Evolutionary conservation across 345 rosid genomes (phyloP), one percentile per base, ranked within the genome.

Genomic region (Cardamine resedifolia): DNA sequence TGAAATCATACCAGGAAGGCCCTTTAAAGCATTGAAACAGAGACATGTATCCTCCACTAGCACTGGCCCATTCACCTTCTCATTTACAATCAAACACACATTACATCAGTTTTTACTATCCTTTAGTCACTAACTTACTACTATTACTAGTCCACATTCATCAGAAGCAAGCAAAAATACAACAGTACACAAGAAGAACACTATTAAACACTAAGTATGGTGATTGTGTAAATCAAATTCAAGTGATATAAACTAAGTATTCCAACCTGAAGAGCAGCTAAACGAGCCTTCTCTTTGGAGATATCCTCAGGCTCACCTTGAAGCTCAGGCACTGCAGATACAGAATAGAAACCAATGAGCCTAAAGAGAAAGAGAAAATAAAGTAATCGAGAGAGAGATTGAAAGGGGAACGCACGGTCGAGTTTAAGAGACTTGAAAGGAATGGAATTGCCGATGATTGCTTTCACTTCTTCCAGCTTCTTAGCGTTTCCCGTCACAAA

Each of bases 1-100:
- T 18, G 34, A 18, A 33, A 12, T 2, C 26, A 61, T 79, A 93
- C 98, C 99, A 38, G 99, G 99, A 76, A 95, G 99, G 66, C 99
- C 99, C 78, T 85, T 84, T 2, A 95, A 77, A n/a, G 98, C 90
- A 81, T 88, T 88, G 85, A 90, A 95, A 80, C 99, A 95, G 63
- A 91, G 96, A 34, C 98, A 95, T 20, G 97, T 95, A 78, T 95
- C 98, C 77, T 95, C 98, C 66, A 95, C 99, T 76, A 95, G 77
- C 24, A 95, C 97, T 16, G 99, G 96, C 1, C 97, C 98, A 60
- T 85, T 83, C 58, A 92, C 92, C 98, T 93, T 77, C 81, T 60
- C 68, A 72, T 70, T 39, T 2, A 45, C 55, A 71, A 47, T 8
- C 66, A 71, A 55, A 76, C 66, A 70, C 60, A 47, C 2, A 63